Conservation (phyloP, 2,329 filamentous ascomycete genomes). For the Colletotrichum chlorophyti region DNA sequence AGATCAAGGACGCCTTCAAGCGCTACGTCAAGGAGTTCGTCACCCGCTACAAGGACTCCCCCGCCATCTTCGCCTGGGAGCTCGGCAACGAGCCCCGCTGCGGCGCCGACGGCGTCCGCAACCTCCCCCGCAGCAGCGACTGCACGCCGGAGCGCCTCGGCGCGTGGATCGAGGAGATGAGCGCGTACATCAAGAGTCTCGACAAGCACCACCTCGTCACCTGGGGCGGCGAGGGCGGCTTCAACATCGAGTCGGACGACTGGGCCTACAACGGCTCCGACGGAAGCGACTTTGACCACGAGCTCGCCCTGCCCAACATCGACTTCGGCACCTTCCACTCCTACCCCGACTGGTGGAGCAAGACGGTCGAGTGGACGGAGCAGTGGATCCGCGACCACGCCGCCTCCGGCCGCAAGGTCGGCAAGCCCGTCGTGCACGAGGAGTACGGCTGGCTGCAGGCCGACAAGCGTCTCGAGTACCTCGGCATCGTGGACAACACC, state of each 20-base stretch:
- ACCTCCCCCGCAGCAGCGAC: constrained; percentile 47
- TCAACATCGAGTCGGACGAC: constrained; percentile 51
- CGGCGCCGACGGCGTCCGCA: constrained; percentile 51
- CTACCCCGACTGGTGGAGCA: constrained; percentile 63
- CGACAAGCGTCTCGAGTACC: constrained; percentile 53
- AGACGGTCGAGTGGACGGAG: constrained; percentile 57
- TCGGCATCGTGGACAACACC: constrained; percentile 48
- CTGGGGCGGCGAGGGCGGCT: constrained; percentile 65
- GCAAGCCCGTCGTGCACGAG: constrained; percentile 62
- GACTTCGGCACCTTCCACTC: constrained; percentile 63
- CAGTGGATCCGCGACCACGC: constrained; percentile 64
- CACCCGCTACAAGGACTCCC: constrained; percentile 62
- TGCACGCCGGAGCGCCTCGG: constrained; percentile 51
- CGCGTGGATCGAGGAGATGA: constrained; percentile 60
- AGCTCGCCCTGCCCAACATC: constrained; percentile 53
- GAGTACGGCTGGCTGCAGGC: constrained; percentile 62
- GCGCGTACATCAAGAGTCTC: constrained; percentile 58
- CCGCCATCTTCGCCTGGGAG: constrained; percentile 72
- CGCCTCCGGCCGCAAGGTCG: constrained; percentile 44
- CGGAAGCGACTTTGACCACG: constrained; percentile 60
- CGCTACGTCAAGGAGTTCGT: constrained; percentile 67
- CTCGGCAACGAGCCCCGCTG: constrained; percentile 67
- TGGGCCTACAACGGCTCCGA: constrained; percentile 55
- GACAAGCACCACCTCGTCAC: constrained; percentile 61
- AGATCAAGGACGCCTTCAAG: constrained; percentile 60